These are phyloP conservation scores for Pulicaria dysenterica DNA, from an alignment of 129 eudicot genomes.

Conservation along the genomic window DNA sequence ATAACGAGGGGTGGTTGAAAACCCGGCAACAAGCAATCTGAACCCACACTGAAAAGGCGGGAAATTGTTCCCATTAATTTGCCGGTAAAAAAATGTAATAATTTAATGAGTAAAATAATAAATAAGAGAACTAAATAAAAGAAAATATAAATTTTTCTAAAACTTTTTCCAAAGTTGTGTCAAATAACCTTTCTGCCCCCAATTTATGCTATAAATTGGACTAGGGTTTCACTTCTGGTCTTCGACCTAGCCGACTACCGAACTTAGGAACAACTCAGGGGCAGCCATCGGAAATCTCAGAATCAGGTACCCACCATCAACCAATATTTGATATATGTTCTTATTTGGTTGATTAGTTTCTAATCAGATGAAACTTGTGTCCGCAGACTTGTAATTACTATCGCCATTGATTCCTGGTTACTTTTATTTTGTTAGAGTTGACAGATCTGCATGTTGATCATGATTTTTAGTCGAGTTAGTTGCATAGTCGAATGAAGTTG, in stretches of 20 bases:
- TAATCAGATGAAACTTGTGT: not conserved
- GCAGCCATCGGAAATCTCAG: conserved; percentile 17
- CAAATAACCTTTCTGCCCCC: conserved; percentile 12
- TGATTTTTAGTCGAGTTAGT: conserved; percentile 4
- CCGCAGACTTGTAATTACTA: not conserved
- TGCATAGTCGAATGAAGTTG: not conserved
- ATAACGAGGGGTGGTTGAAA: too few relatives aligned
- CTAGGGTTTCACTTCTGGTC: conserved; percentile 21
- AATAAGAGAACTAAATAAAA: too few relatives aligned
- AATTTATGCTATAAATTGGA: conserved; percentile 8
- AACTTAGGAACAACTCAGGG: conserved; percentile 13
- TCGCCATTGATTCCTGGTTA: conserved; percentile 5
- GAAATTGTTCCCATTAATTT: too few relatives aligned
- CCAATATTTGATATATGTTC: not conserved
- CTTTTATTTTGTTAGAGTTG: not conserved
- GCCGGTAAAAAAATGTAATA: too few relatives aligned
- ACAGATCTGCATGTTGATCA: not conserved
- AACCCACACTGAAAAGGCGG: too few relatives aligned
- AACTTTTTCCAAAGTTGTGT: not conserved
- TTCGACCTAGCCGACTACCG: conserved; percentile 20
- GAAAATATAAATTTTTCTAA: not conserved
- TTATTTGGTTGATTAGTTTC: not conserved
- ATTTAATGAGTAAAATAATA: too few relatives aligned
- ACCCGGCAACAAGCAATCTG: too few relatives aligned
- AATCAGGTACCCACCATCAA: conserved; percentile 1